phyloP scores from a whole-genome alignment of 106 monocot species.

The Platanthera zijinensis region DNA sequence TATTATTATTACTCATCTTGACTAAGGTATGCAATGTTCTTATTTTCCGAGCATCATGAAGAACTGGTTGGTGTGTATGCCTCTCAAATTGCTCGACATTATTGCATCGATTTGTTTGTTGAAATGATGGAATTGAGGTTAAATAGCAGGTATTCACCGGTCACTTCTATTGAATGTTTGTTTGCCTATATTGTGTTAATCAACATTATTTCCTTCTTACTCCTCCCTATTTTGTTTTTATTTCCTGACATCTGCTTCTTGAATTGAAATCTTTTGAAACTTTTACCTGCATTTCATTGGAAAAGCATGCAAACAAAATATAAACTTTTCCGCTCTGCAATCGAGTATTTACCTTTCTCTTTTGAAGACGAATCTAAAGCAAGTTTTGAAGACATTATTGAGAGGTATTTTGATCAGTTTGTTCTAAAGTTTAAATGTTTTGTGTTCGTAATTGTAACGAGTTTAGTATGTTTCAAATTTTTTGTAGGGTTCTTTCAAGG shows the following conservation, averaged over 20 bases:
- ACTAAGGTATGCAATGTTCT: slow-evolving; percentile 87
- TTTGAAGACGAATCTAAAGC: slow-evolving; percentile 51
- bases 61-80: slow-evolving; percentile 91
- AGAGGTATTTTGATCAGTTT: slow-evolving; percentile 43
- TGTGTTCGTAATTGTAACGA: background rate
- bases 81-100: slow-evolving; percentile 77
- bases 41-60: slow-evolving; percentile 96
- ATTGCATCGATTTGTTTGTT: slow-evolving; percentile 94
- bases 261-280: background rate
- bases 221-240: background rate
- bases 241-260: background rate
- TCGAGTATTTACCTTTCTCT: slow-evolving; percentile 86
- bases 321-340: slow-evolving; percentile 85
- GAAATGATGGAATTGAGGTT: slow-evolving; percentile 91
- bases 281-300: background rate
- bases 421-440: background rate
- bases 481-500: slow-evolving; percentile 74
- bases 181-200: background rate
- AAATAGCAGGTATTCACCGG: slow-evolving; percentile 58
- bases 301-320: slow-evolving; percentile 69
- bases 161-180: background rate
- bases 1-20: background rate
- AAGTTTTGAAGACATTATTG: slow-evolving; percentile 88
- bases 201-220: background rate
- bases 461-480: background rate